These are phyloP conservation scores for Pythium graminicola DNA, from an alignment of 352 stramenopile species.

Conservation along the genomic window DNA sequence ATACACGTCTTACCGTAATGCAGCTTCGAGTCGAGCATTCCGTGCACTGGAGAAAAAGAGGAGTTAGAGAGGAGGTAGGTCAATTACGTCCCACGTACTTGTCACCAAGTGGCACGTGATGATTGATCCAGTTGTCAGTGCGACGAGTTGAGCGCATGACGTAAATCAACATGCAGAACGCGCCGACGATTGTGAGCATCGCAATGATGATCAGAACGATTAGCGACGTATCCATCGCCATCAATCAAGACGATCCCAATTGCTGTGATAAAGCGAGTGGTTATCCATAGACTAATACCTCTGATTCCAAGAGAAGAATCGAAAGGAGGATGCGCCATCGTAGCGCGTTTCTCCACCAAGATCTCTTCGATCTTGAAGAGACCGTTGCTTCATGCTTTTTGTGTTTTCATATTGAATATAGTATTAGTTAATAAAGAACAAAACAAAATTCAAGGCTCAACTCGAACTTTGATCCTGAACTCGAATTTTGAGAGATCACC, in stretches of 20 bases:
- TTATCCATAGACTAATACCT: neutral
- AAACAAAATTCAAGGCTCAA: too few relatives aligned
- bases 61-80: too few relatives aligned
- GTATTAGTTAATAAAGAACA: too few relatives aligned
- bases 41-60: neutral
- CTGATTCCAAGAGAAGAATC: neutral
- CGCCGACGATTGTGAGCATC: neutral
- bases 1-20: too few relatives aligned
- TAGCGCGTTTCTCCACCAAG: too few relatives aligned
- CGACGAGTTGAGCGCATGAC: neutral
- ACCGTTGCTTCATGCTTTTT: neutral
- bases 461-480: too few relatives aligned
- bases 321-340: neutral
- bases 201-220: neutral
- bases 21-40: constrained; percentile 1
- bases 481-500: too few relatives aligned
- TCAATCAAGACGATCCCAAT: too few relatives aligned
- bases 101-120: constrained; percentile 10
- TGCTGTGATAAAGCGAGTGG: too few relatives aligned
- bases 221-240: neutral
- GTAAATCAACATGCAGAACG: neutral
- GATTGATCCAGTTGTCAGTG: constrained; percentile 7
- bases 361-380: too few relatives aligned
- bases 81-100: constrained; percentile 5
- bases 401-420: neutral